These are phyloP conservation scores for Tuber indicum DNA, from an alignment of 495 filamentous ascomycete species.

Conservation along the genomic window DNA sequence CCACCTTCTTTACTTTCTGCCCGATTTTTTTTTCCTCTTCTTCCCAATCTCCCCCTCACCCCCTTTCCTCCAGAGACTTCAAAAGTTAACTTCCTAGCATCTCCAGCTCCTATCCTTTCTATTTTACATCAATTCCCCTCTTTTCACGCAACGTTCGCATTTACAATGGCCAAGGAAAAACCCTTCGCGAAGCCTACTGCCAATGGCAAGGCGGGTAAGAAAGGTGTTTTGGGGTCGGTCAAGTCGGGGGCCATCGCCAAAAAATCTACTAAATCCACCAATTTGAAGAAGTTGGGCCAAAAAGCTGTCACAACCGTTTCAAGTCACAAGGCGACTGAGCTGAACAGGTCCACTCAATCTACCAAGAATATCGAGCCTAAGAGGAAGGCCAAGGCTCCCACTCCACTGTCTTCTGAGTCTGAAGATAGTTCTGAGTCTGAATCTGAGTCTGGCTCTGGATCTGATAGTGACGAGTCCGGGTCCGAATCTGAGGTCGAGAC, in stretches of 20 bases:
- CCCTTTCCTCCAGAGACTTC: constrained; percentile 23
- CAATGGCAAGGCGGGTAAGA: constrained; percentile 46
- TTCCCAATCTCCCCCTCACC: constrained; percentile 12
- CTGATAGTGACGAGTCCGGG: constrained; percentile 40
- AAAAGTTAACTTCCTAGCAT: constrained; percentile 32
- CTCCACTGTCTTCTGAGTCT: constrained; percentile 45
- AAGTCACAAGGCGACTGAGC: constrained; percentile 11
- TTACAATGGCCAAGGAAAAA: constrained; percentile 52
- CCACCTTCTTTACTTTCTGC: not conserved
- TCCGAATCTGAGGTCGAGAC: constrained; percentile 28
- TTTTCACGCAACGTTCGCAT: constrained; percentile 11
- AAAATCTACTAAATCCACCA: constrained; percentile 33
- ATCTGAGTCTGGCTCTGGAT: constrained; percentile 41
- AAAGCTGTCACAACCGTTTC: constrained; percentile 38
- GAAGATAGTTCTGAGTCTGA: constrained; percentile 41
- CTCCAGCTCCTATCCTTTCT: constrained; percentile 21
- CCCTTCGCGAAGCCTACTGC: constrained; percentile 48
- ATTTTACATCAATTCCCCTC: constrained; percentile 6
- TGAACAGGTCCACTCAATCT: constrained; percentile 13
- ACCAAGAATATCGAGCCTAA: constrained; percentile 43
- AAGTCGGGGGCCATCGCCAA: constrained; percentile 49
- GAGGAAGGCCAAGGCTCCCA: constrained; percentile 49
- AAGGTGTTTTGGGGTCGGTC: constrained; percentile 38
- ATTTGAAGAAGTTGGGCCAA: constrained; percentile 47
- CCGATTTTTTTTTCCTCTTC: constrained; percentile 25